phyloP scores from a whole-genome alignment of 73 alveolate genomes.

The Paramecium tetraurelia region DNA sequence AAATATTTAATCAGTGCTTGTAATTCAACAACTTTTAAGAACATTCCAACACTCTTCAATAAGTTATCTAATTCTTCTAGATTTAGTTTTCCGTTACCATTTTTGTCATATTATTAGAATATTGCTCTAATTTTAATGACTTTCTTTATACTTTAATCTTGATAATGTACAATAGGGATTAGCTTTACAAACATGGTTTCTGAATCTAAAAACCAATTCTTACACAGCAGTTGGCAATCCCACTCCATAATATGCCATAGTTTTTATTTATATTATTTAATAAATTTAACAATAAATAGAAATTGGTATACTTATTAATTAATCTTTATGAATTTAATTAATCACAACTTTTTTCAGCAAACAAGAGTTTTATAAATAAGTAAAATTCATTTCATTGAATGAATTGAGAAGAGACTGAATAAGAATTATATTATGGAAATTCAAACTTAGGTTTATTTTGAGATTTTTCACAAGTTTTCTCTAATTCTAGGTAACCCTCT shows the following conservation, averaged over 20 bases:
- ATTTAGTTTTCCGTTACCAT: slow-evolving; percentile 27
- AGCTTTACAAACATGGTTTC: slow-evolving; percentile 2
- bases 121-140: background rate
- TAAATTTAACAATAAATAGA: background rate
- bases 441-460: background rate
- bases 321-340: background rate
- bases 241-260: slow-evolving; percentile 35
- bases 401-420: background rate
- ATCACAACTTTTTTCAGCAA: background rate
- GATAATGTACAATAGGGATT: slow-evolving; percentile 32
- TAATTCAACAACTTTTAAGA: slow-evolving; percentile 1
- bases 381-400: background rate
- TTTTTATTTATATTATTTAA: background rate
- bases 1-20: background rate
- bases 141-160: background rate
- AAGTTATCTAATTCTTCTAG: slow-evolving; percentile 24
- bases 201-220: slow-evolving; percentile 26
- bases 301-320: background rate
- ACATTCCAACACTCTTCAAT: slow-evolving; percentile 10
- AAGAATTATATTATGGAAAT: background rate
- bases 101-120: slow-evolving; percentile 7
- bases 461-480: background rate
- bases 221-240: slow-evolving; percentile 17
- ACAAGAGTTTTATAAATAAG: background rate
- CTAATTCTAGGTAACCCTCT: background rate